These are phyloP conservation scores for Begonia loranthoides DNA, from an alignment of 306 rosid genomes.

Conservation along the genomic window DNA sequence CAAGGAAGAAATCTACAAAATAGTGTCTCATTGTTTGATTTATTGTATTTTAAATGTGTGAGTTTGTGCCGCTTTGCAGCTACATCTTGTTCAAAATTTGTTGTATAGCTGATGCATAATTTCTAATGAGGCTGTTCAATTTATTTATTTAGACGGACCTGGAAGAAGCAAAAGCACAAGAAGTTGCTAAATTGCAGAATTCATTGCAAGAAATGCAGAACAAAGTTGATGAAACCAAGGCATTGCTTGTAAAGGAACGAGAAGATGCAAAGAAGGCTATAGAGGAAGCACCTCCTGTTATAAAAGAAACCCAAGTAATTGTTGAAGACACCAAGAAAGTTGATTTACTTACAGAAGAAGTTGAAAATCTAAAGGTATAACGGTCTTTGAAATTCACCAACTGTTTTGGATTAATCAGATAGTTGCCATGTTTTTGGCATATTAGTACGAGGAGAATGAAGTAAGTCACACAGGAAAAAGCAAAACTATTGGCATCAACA, in stretches of 20 bases:
- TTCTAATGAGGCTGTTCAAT: constrained; percentile 6
- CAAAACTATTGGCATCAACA: no score
- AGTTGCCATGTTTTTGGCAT: no score
- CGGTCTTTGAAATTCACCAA: no score
- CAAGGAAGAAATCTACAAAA: no score
- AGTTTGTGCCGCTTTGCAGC: background rate
- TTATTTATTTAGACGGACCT: constrained; percentile 61
- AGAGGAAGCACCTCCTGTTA: constrained; percentile 94
- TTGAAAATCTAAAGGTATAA: constrained; percentile 71
- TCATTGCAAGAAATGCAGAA: constrained; percentile 65
- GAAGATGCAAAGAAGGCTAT: constrained; percentile 77
- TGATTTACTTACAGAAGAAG: constrained; percentile 59
- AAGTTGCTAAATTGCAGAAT: constrained; percentile 62
- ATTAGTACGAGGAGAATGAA: no score
- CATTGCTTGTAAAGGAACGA: constrained; percentile 67
- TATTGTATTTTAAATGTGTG: no score
- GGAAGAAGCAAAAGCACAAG: constrained; percentile 92
- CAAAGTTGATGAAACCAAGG: constrained; percentile 87
- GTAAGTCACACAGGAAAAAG: no score
- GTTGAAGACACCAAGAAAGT: constrained; percentile 86
- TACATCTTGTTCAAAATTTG: constrained; percentile 8
- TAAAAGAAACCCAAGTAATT: constrained; percentile 93
- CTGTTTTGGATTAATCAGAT: background rate
- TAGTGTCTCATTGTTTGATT: no score
- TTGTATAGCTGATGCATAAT: constrained; percentile 9